Percentiles rank a stretch among this genome's conserved stretches.
Evolutionary conservation across 2,329 filamentous ascomycete genomes (phyloP).

Genomic region (Chaetomium olivaceum): DNA sequence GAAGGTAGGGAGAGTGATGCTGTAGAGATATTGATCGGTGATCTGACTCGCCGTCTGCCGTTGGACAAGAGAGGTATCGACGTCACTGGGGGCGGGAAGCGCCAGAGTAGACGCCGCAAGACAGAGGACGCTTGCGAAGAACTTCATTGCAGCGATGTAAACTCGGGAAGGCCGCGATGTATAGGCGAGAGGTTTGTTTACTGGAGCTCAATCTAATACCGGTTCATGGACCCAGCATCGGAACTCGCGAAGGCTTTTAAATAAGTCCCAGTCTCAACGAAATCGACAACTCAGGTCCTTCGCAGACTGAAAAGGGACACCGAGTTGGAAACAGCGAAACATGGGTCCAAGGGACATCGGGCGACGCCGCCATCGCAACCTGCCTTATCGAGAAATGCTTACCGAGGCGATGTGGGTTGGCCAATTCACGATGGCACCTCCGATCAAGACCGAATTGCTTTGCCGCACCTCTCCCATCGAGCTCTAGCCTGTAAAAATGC

Average conservation of each 20-base stretch:
- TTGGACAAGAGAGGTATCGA: conserved; percentile 5
- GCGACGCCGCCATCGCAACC: conserved; percentile 13
- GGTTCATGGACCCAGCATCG: neutral
- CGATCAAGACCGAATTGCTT: neutral
- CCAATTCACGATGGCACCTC: conserved; percentile 12
- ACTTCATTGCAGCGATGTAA: conserved; percentile 37
- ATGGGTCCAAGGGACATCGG: neutral
- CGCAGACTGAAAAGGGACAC: conserved; percentile 3
- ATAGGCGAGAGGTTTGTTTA: too few relatives aligned
- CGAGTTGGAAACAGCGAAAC: neutral
- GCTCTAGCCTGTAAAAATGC: conserved; percentile 8
- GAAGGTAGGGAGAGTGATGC: conserved; percentile 46
- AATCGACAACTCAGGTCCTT: neutral
- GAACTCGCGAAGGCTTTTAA: neutral
- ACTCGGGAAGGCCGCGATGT: neutral
- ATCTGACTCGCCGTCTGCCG: conserved; percentile 33
- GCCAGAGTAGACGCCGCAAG: conserved; percentile 26
- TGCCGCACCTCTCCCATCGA: neutral
- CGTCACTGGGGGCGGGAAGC: conserved; percentile 12
- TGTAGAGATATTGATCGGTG: conserved; percentile 52
- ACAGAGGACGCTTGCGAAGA: conserved; percentile 33
- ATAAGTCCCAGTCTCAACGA: neutral
- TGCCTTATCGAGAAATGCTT: conserved; percentile 19
- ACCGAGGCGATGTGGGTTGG: conserved; percentile 5
- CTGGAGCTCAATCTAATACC: neutral